phyloP scores from a whole-genome alignment of 192 early-diverging fungal genomes.

The Linnemannia hyalina region DNA sequence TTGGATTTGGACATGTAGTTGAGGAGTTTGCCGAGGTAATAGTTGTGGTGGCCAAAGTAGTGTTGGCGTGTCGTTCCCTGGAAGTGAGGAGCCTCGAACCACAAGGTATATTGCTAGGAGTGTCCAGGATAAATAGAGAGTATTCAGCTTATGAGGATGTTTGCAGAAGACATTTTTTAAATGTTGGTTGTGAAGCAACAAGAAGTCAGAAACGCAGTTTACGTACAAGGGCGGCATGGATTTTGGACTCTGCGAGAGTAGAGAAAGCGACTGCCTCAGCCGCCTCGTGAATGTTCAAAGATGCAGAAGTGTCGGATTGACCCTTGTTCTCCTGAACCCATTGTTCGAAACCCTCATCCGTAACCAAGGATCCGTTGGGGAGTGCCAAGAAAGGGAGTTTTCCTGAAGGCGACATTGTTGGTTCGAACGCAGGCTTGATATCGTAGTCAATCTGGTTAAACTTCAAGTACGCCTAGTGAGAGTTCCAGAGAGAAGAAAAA shows the following conservation, averaged over 20 bases:
- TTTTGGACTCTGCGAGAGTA: constrained; percentile 45
- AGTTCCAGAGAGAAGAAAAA: background rate
- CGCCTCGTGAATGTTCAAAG: constrained; percentile 31
- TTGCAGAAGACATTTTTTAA: background rate
- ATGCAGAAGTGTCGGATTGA: background rate
- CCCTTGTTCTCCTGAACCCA: constrained; percentile 43
- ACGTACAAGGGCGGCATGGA: constrained; percentile 50
- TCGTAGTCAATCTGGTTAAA: constrained; percentile 51
- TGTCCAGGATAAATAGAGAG: background rate
- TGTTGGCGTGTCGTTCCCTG: constrained; percentile 41
- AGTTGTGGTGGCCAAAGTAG: constrained; percentile 49
- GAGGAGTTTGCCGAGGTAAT: constrained; percentile 21
- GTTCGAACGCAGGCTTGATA: constrained; percentile 43
- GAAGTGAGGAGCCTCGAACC: constrained; percentile 52
- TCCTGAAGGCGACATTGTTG: constrained; percentile 48
- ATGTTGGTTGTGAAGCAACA: background rate
- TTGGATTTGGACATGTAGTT: constrained; percentile 34
- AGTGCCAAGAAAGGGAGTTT: constrained; percentile 46
- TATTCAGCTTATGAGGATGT: background rate
- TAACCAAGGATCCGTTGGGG: constrained; percentile 32
- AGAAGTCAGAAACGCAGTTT: background rate
- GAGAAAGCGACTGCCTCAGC: constrained; percentile 49
- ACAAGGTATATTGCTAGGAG: constrained; percentile 46
- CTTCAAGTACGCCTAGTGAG: constrained; percentile 37
- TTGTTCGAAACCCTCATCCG: constrained; percentile 36